Percentiles rank a stretch among this genome's conserved stretches.
Evolutionary conservation across 331 rosid species (phyloP).

Genomic region (Malus hybrid): DNA sequence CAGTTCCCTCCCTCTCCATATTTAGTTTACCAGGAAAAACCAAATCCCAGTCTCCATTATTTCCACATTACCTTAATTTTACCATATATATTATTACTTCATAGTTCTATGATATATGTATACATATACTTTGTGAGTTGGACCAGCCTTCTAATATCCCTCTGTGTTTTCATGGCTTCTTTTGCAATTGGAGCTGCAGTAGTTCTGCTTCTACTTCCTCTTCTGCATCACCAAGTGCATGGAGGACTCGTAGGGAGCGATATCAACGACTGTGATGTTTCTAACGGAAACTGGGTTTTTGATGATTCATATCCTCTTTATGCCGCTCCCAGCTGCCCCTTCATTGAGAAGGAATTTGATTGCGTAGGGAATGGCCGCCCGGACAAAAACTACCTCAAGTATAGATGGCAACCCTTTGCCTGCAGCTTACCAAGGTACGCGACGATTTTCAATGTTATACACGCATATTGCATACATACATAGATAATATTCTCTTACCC

Average conservation of each 20-base stretch:
- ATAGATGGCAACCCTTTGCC: slow-evolving; percentile 60
- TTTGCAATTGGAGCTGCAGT: background rate
- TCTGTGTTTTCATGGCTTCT: background rate
- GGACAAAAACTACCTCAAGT: slow-evolving; percentile 45
- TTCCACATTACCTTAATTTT: background rate
- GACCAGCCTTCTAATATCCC: background rate
- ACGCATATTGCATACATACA: background rate
- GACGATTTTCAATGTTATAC: background rate
- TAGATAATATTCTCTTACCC: background rate
- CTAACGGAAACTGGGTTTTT: slow-evolving; percentile 42
- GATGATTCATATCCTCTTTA: slow-evolving; percentile 51
- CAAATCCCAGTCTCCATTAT: background rate
- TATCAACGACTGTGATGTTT: slow-evolving; percentile 29
- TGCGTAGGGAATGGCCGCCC: slow-evolving; percentile 52
- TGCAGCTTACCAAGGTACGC: slow-evolving; percentile 53
- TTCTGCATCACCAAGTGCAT: background rate
- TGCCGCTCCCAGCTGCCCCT: slow-evolving; percentile 35
- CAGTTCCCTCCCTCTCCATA: background rate
- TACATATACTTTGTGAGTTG: background rate
- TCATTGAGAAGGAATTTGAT: slow-evolving; percentile 41
- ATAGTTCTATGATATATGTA: background rate
- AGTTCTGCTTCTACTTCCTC: background rate
- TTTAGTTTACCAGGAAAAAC: background rate
- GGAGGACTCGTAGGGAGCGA: background rate
- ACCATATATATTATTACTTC: background rate